Evolutionary conservation across 2,329 filamentous ascomycete species (phyloP).

Genomic region (Orbilia ellipsospora): DNA sequence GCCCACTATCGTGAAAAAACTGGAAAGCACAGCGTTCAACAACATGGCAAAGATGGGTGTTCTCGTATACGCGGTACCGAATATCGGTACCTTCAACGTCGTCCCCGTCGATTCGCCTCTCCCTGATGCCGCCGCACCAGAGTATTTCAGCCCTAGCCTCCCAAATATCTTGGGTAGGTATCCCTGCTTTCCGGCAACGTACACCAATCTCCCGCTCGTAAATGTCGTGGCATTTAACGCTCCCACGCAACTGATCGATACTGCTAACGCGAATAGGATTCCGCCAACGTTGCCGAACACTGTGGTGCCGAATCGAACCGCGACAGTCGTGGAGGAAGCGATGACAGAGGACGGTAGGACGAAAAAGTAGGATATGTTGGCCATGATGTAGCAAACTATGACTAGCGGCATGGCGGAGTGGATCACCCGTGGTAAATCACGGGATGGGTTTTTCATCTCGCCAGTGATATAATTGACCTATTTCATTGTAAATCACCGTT

Average conservation of each 20-base stretch:
- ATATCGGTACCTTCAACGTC: slow-evolving; percentile 59
- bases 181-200: slow-evolving; percentile 93
- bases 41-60: slow-evolving; percentile 93
- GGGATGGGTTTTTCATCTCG: slow-evolving; percentile 90
- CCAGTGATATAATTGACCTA: slow-evolving; percentile 97
- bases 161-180: slow-evolving; percentile 88
- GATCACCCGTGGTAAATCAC: slow-evolving; percentile 92
- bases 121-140: slow-evolving; percentile 59
- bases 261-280: slow-evolving; percentile 85
- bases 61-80: slow-evolving; percentile 60
- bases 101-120: slow-evolving; percentile 61
- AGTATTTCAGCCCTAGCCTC: slow-evolving; percentile 73
- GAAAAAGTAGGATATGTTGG: slow-evolving; percentile 93
- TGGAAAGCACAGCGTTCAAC: slow-evolving; percentile 80
- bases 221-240: slow-evolving; percentile 95
- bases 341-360: slow-evolving; percentile 84
- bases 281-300: slow-evolving; percentile 88
- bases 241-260: slow-evolving; percentile 91
- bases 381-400: slow-evolving; percentile 87
- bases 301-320: slow-evolving; percentile 86
- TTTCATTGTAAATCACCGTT: no score
- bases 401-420: slow-evolving; percentile 96
- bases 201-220: slow-evolving; percentile 89
- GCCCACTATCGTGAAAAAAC: slow-evolving; percentile 84
- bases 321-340: slow-evolving; percentile 92